A percentile compares a stretch with the other conserved stretches of the same genome.
These are phyloP conservation scores for Ustilago loliicola DNA, from an alignment of 1,284 basidiomycete species.

Conservation along the genomic window DNA sequence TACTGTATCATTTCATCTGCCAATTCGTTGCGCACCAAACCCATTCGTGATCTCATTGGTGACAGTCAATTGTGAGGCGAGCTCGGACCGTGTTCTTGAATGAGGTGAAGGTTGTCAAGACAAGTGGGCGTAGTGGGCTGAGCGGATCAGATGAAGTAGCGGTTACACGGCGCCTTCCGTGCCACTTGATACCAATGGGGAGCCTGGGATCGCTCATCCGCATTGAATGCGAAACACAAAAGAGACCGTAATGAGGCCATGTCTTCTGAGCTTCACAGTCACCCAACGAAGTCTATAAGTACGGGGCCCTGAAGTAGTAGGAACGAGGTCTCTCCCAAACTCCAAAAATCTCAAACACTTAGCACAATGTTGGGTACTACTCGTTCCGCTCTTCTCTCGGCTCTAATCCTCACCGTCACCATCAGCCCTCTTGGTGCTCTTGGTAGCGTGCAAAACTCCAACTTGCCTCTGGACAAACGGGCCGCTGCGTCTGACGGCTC, in stretches of 20 bases:
- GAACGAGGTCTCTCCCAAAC: background rate
- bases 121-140: background rate
- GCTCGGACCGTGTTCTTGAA: constrained; percentile 3
- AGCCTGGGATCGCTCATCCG: background rate
- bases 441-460: constrained; percentile 15
- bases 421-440: constrained; percentile 9
- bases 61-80: background rate
- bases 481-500: constrained; percentile 4
- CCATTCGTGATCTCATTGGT: background rate
- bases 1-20: background rate
- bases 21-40: background rate
- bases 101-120: background rate
- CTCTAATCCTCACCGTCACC: constrained; percentile 15
- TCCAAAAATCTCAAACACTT: background rate
- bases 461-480: constrained; percentile 27
- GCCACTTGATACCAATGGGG: background rate
- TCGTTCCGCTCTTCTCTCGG: constrained; percentile 12
- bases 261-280: background rate
- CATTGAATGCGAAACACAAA: background rate
- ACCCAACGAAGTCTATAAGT: background rate
- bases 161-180: background rate
- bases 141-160: background rate
- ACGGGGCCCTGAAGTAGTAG: no score
- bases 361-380: constrained; percentile 18
- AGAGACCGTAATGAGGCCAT: background rate